Percentiles rank a stretch among this genome's conserved stretches.
These are phyloP conservation scores for Dorcoceras hygrometricum DNA, from an alignment of 257 asterid genomes.

Conservation along the genomic window DNA sequence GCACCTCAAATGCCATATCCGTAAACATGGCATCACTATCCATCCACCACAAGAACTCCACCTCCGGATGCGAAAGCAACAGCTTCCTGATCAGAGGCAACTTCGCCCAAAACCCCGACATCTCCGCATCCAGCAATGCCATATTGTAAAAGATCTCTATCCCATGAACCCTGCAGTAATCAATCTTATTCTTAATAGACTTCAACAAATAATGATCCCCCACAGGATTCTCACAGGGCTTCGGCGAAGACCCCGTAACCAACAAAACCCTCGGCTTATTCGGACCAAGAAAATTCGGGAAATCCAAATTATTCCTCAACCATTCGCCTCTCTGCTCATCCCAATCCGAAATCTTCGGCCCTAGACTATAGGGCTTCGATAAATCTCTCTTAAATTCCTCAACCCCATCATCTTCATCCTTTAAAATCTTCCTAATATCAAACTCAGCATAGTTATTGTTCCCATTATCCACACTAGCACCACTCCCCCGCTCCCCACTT, in stretches of 20 bases:
- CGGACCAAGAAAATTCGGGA: conserved; percentile 31
- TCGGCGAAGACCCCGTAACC: conserved; percentile 62
- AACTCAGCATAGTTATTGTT: conserved; percentile 39
- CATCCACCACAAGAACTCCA: conserved; percentile 70
- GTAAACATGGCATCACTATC: conserved; percentile 73
- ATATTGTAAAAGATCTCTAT: conserved; percentile 52
- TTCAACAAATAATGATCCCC: conserved; percentile 65
- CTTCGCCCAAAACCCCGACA: conserved; percentile 68
- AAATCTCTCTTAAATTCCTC: conserved; percentile 42
- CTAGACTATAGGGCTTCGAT: conserved; percentile 42
- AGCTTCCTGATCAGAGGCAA: conserved; percentile 58
- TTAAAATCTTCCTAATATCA: conserved; percentile 47
- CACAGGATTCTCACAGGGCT: conserved; percentile 64
- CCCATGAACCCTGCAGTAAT: conserved; percentile 60
- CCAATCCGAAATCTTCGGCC: conserved; percentile 56
- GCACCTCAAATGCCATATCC: conserved; percentile 56
- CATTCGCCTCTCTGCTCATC: conserved; percentile 54
- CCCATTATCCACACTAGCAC: conserved; percentile 17
- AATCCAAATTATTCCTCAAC: conserved; percentile 46
- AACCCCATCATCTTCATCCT: conserved; percentile 53
- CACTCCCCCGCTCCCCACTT: background rate
- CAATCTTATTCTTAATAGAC: conserved; percentile 60
- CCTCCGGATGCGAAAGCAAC: conserved; percentile 57
- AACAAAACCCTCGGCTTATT: conserved; percentile 56
- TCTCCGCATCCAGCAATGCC: conserved; percentile 61